phyloP scores from a whole-genome alignment of 345 rosid species.

The Salix suchowensis region DNA sequence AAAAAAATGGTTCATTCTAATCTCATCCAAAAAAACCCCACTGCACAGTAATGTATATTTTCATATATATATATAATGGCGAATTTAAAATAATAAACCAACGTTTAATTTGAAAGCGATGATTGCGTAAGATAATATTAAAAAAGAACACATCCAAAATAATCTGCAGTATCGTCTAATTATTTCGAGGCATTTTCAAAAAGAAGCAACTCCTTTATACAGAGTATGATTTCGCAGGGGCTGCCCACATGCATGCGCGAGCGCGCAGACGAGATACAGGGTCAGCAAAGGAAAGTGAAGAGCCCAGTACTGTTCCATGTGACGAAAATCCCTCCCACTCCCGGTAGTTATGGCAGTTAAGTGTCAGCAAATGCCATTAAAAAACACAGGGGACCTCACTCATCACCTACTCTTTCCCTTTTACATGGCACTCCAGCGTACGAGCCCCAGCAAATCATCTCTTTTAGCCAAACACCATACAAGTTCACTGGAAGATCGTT shows the following conservation, averaged over 20 bases:
- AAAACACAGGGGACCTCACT: not conserved
- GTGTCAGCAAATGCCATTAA: constrained; percentile 11
- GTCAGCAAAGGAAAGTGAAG: not conserved
- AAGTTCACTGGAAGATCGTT: too few species aligned
- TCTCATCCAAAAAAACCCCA: too few species aligned
- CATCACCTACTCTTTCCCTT: not conserved
- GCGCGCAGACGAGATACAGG: not conserved
- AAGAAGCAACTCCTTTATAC: not conserved
- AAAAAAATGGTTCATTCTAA: too few species aligned
- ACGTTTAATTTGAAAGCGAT: too few species aligned
- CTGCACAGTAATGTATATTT: too few species aligned
- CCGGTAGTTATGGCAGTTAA: constrained; percentile 36
- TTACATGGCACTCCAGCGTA: too few species aligned
- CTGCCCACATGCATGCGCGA: not conserved
- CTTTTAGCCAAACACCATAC: too few species aligned
- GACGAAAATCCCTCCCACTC: not conserved
- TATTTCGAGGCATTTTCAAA: not conserved
- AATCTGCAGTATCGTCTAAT: not conserved
- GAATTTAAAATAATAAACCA: too few species aligned
- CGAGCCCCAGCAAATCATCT: too few species aligned
- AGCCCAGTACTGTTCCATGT: not conserved
- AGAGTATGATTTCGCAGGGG: not conserved
- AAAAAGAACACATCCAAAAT: not conserved
- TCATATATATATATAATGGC: too few species aligned
- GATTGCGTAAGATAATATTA: not conserved